Evolutionary conservation across 345 rosid genomes (phyloP).

Genomic region (Leavenworthia alabamica): DNA sequence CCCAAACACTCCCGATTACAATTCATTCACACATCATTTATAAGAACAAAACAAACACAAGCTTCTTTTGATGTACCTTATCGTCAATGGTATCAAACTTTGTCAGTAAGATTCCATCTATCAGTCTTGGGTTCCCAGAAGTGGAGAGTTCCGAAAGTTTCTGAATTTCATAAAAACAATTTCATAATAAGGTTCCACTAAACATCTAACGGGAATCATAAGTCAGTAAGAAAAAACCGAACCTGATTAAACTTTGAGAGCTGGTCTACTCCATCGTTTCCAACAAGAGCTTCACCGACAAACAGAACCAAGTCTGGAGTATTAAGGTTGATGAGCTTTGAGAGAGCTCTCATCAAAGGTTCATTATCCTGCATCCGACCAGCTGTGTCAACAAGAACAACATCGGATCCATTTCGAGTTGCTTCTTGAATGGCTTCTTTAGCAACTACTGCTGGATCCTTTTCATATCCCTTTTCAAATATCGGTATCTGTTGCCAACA

Average conservation of each 20-base stretch:
- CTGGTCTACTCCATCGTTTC: conserved; percentile 97
- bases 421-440: conserved; percentile 98
- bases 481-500: conserved; percentile 61
- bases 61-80: conserved; percentile 44
- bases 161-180: conserved; percentile 31
- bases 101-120: conserved; percentile 94
- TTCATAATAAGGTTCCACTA: not conserved
- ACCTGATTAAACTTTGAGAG: conserved; percentile 96
- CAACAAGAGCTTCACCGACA: conserved; percentile 98
- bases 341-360: conserved; percentile 96
- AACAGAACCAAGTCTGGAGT: conserved; percentile 87
- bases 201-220: not conserved
- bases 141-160: conserved; percentile 84
- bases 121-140: conserved; percentile 61
- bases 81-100: conserved; percentile 96
- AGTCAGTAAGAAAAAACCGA: conserved; percentile 7
- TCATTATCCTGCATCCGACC: conserved; percentile 99
- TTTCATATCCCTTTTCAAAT: conserved; percentile 96
- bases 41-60: not conserved
- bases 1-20: conserved; percentile 7
- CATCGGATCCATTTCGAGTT: conserved; percentile 76
- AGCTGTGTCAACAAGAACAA: conserved; percentile 98
- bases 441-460: conserved; percentile 96
- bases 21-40: not conserved
- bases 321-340: conserved; percentile 82